phyloP scores from a whole-genome alignment of 2,329 filamentous ascomycete genomes.

The Colletotrichum sp. region DNA sequence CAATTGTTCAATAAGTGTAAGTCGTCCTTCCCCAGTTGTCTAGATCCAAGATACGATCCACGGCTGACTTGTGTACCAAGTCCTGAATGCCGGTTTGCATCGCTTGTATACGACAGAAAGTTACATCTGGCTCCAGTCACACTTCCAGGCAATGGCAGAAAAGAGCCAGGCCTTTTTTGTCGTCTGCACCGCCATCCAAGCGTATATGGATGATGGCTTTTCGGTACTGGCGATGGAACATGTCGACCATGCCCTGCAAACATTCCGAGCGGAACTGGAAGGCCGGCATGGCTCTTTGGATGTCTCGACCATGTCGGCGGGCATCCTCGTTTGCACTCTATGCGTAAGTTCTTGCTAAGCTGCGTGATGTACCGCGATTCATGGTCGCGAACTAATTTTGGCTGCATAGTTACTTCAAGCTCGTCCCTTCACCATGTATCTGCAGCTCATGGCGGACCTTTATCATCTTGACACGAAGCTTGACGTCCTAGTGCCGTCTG shows the following conservation, averaged over 20 bases:
- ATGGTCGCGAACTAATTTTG: background rate
- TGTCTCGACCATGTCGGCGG: slow-evolving; percentile 13
- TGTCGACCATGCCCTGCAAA: slow-evolving; percentile 18
- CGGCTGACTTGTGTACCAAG: background rate
- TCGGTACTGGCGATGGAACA: slow-evolving; percentile 17
- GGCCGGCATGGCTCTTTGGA: slow-evolving; percentile 2
- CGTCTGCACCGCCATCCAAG: slow-evolving; percentile 17
- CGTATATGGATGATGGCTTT: slow-evolving; percentile 17
- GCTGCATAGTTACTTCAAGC: slow-evolving; percentile 4
- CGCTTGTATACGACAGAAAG: slow-evolving; percentile 16
- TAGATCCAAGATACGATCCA: background rate
- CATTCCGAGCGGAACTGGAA: slow-evolving; percentile 20
- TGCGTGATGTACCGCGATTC: background rate
- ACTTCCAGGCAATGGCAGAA: slow-evolving; percentile 10
- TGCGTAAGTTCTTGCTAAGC: background rate
- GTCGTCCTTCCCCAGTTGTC: background rate
- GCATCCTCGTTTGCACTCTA: slow-evolving; percentile 14
- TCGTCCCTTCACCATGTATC: slow-evolving; percentile 14
- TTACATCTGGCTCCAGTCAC: slow-evolving; percentile 8
- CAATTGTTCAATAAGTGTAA: slow-evolving; percentile 10
- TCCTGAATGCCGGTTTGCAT: slow-evolving; percentile 6
- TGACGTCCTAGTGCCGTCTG: background rate
- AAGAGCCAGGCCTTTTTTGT: slow-evolving; percentile 7
- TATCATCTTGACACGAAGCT: slow-evolving; percentile 7
- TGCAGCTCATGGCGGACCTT: slow-evolving; percentile 19